Conservation (phyloP, 495 filamentous ascomycete genomes). For the Gamarada debralockiae region DNA sequence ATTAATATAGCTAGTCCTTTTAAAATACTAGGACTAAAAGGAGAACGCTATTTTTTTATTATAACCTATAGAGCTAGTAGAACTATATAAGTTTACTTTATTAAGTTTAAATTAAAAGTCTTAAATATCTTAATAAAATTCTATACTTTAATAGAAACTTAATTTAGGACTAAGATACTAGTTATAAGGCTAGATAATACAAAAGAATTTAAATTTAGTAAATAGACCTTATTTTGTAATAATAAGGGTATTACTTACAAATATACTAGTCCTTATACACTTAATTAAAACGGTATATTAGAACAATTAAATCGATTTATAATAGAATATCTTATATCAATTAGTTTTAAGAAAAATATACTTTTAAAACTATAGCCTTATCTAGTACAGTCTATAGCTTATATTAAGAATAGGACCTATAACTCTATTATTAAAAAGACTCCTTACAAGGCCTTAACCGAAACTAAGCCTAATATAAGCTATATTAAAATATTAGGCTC, state of each 20-base stretch:
- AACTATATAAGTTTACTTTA: slow-evolving; percentile 5
- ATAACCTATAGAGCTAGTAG: slow-evolving; percentile 4
- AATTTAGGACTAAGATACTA: slow-evolving; percentile 7
- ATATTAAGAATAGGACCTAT: slow-evolving; percentile 15
- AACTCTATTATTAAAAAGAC: slow-evolving; percentile 8
- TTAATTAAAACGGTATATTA: slow-evolving; percentile 3
- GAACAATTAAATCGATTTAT: slow-evolving; percentile 9
- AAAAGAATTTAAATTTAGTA: slow-evolving; percentile 5
- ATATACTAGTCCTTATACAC: background rate
- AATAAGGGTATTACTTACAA: slow-evolving; percentile 1
- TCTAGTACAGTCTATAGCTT: slow-evolving; percentile 2
- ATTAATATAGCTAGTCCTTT: slow-evolving; percentile 6
- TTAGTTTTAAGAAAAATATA: slow-evolving; percentile 6
- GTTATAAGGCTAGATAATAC: slow-evolving; percentile 11
- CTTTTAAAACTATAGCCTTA: slow-evolving; percentile 10
- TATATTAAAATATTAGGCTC: slow-evolving; percentile 10
- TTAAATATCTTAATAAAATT: no score
- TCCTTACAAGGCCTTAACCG: background rate
- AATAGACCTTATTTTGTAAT: slow-evolving; percentile 1
- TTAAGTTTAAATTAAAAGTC: slow-evolving; percentile 13
- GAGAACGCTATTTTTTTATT: slow-evolving; percentile 6
- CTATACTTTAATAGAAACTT: slow-evolving; percentile 4
- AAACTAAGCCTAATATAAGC: slow-evolving; percentile 4
- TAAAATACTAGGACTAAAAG: slow-evolving; percentile 4
- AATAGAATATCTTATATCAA: slow-evolving; percentile 4